Evolutionary conservation across 2,329 filamentous ascomycete species (phyloP).

Genomic region (Fusarium liriodendri): DNA sequence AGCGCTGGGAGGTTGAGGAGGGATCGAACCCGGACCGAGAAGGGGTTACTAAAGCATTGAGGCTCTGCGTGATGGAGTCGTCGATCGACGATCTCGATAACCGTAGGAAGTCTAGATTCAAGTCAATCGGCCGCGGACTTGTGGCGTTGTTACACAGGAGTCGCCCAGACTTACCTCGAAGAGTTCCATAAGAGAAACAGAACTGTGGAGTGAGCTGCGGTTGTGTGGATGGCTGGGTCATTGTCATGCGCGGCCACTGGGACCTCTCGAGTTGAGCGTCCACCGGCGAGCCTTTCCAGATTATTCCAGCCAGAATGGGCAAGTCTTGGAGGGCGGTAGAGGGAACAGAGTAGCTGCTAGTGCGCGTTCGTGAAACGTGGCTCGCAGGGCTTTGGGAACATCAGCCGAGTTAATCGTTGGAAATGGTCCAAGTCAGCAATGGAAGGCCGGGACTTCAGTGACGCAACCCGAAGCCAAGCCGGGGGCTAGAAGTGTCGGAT

Average conservation of each 20-base stretch:
- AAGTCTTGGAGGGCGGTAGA: constrained; percentile 3
- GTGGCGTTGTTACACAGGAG: not conserved
- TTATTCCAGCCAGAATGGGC: constrained; percentile 60
- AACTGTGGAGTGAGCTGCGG: constrained; percentile 77
- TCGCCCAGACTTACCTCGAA: constrained; percentile 68
- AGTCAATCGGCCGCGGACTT: constrained; percentile 15
- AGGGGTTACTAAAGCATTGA: constrained; percentile 89
- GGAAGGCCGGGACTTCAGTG: constrained; percentile 28
- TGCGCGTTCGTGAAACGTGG: constrained; percentile 14
- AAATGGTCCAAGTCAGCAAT: constrained; percentile 5
- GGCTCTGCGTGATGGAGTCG: constrained; percentile 91
- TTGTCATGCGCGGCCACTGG: constrained; percentile 51
- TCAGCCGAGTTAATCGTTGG: constrained; percentile 11
- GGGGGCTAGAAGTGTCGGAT: constrained; percentile 1
- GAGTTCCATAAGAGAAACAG: constrained; percentile 77
- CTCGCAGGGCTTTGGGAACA: constrained; percentile 22
- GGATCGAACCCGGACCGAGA: constrained; percentile 81
- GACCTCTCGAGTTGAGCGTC: constrained; percentile 49
- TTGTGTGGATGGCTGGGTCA: constrained; percentile 57
- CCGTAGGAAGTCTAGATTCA: constrained; percentile 83
- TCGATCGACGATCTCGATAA: constrained; percentile 87
- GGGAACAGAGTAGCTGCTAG: constrained; percentile 9
- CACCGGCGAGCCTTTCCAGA: constrained; percentile 60
- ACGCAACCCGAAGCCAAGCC: constrained; percentile 36
- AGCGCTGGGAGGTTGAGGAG: constrained; percentile 75